A percentile compares a stretch with the other conserved stretches of the same genome.
These are phyloP conservation scores for Papiliotrema nemorosa DNA, from an alignment of 1,284 basidiomycete genomes.

Conservation along the genomic window DNA sequence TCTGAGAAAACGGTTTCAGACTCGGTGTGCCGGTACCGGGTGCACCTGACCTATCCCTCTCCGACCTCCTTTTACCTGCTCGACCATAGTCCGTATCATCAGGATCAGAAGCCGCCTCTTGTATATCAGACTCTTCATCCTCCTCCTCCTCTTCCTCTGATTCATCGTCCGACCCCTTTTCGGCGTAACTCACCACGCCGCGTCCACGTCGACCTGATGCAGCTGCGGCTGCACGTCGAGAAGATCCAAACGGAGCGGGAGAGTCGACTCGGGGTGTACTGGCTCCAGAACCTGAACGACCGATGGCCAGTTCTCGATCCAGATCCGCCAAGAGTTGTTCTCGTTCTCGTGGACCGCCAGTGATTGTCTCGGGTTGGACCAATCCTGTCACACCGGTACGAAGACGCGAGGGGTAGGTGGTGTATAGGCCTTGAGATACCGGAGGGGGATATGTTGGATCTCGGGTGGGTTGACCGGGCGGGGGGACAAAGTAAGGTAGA, in stretches of 20 bases:
- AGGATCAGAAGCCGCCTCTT: slow-evolving; percentile 43
- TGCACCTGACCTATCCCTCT: slow-evolving; percentile 7
- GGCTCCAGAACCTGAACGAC: slow-evolving; percentile 16
- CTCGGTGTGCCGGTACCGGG: neutral
- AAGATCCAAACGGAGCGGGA: slow-evolving; percentile 20
- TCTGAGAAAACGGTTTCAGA: neutral
- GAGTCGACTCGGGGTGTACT: slow-evolving; percentile 38
- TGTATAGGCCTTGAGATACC: slow-evolving; percentile 65
- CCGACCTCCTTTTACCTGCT: slow-evolving; percentile 13
- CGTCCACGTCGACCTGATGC: slow-evolving; percentile 59
- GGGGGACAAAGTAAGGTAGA: slow-evolving; percentile 38
- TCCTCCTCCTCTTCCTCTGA: slow-evolving; percentile 48
- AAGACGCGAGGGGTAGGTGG: slow-evolving; percentile 85
- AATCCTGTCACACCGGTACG: slow-evolving; percentile 87
- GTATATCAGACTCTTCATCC: slow-evolving; percentile 59
- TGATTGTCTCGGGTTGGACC: slow-evolving; percentile 73
- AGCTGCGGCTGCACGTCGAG: slow-evolving; percentile 24
- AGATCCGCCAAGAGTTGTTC: slow-evolving; percentile 38
- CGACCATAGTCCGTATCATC: slow-evolving; percentile 34
- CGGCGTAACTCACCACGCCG: slow-evolving; percentile 78
- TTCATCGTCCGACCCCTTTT: slow-evolving; percentile 76
- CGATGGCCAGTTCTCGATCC: slow-evolving; percentile 29
- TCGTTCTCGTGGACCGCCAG: slow-evolving; percentile 50
- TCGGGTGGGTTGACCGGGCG: slow-evolving; percentile 39
- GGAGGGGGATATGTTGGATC: slow-evolving; percentile 35